Percentiles rank a stretch among this genome's conserved stretches.
Conservation (phyloP, 2,329 filamentous ascomycete genomes). For the Blastomyces parvus region DNA sequence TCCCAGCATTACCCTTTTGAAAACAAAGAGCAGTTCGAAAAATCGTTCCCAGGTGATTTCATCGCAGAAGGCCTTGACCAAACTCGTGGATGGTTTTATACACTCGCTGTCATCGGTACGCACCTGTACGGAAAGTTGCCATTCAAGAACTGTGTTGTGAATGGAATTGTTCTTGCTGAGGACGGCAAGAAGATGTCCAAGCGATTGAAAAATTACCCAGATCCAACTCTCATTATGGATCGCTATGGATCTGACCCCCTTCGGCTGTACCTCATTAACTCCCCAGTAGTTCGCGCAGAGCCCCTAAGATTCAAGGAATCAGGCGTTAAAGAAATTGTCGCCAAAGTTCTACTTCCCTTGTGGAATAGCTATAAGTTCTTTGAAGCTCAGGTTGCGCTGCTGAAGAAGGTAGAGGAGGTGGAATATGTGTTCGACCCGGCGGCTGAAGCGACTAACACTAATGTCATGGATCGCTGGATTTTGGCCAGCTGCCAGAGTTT, state of each 20-base stretch:
- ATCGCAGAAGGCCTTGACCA: slow-evolving; percentile 91
- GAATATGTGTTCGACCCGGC: slow-evolving; percentile 71
- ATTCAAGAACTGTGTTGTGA: slow-evolving; percentile 94
- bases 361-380: slow-evolving; percentile 99
- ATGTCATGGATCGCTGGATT: slow-evolving; percentile 96
- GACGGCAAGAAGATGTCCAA: slow-evolving; percentile 99
- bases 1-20: slow-evolving; percentile 88
- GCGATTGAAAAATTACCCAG: slow-evolving; percentile 89
- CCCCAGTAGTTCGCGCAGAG: slow-evolving; percentile 84
- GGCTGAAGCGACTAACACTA: slow-evolving; percentile 65
- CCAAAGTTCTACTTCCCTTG: slow-evolving; percentile 77
- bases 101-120: slow-evolving; percentile 75
- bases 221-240: slow-evolving; percentile 71
- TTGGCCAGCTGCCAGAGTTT: slow-evolving; percentile 85
- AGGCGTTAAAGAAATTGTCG: slow-evolving; percentile 89
- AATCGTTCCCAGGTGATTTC: slow-evolving; percentile 82
- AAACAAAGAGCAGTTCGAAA: slow-evolving; percentile 69
- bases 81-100: slow-evolving; percentile 96
- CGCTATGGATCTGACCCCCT: slow-evolving; percentile 88
- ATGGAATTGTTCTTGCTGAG: slow-evolving; percentile 85
- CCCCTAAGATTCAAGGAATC: slow-evolving; percentile 83
- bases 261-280: slow-evolving; percentile 93
- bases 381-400: slow-evolving; percentile 70
- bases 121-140: slow-evolving; percentile 77
- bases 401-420: slow-evolving; percentile 74